phyloP scores from a whole-genome alignment of 352 stramenopile genomes.

The Phytophthora kernoviae region DNA sequence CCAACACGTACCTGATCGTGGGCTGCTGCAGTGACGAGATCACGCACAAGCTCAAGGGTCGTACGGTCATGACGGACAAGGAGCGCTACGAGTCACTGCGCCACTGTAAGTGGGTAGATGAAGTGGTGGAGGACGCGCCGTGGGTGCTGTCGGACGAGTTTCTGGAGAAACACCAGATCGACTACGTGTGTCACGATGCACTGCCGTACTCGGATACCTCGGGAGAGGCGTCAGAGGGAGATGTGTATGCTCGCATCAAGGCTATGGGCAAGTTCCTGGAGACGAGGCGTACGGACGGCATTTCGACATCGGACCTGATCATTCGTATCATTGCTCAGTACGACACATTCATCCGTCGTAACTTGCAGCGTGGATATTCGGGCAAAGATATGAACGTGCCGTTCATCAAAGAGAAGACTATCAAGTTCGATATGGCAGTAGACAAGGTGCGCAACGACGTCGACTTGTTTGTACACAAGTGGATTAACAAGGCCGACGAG shows the following conservation, averaged over 20 bases:
- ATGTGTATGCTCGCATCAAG: slow-evolving; percentile 90
- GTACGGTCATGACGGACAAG: slow-evolving; percentile 88
- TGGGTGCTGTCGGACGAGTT: slow-evolving; percentile 89
- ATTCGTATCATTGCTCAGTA: slow-evolving; percentile 92
- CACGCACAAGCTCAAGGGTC: slow-evolving; percentile 88
- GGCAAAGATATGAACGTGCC: slow-evolving; percentile 94
- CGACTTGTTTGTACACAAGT: slow-evolving; percentile 79
- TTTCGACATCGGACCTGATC: slow-evolving; percentile 91
- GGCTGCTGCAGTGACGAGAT: slow-evolving; percentile 88
- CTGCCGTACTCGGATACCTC: slow-evolving; percentile 85
- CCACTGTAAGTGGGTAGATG: slow-evolving; percentile 89
- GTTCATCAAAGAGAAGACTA: slow-evolving; percentile 88
- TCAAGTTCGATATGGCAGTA: slow-evolving; percentile 88
- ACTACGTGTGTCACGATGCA: slow-evolving; percentile 90
- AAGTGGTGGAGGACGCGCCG: slow-evolving; percentile 86
- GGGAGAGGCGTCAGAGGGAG: slow-evolving; percentile 69
- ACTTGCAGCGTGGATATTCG: slow-evolving; percentile 88
- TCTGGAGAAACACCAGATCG: slow-evolving; percentile 83
- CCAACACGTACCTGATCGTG: slow-evolving; percentile 86
- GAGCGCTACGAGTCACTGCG: slow-evolving; percentile 87
- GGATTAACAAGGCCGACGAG: slow-evolving; percentile 77
- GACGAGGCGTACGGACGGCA: slow-evolving; percentile 85
- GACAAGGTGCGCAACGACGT: slow-evolving; percentile 86
- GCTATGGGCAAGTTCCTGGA: slow-evolving; percentile 87
- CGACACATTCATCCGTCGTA: slow-evolving; percentile 91